A percentile compares a stretch with the other conserved stretches of the same genome.
phyloP scores from a whole-genome alignment of 768 basidiomycete species.

The Sarcomyxa edulis region DNA sequence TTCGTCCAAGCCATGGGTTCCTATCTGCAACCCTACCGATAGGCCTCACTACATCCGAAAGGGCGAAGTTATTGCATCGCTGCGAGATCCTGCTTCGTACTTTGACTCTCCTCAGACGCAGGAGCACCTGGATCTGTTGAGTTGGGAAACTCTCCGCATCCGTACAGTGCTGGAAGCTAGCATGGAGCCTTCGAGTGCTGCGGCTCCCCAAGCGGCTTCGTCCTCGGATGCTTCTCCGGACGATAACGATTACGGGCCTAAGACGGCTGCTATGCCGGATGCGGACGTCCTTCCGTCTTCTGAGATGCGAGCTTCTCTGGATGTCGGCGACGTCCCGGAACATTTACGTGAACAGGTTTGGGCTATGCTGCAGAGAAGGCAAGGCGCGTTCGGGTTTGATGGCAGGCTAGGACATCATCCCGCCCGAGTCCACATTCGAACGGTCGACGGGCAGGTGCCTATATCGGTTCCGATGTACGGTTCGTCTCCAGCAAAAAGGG shows the following conservation, averaged over 20 bases:
- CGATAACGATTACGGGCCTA: constrained; percentile 15
- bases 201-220: not conserved
- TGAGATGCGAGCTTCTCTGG: constrained; percentile 7
- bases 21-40: constrained; percentile 11
- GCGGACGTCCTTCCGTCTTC: constrained; percentile 6
- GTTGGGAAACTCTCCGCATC: constrained; percentile 3
- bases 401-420: constrained; percentile 16
- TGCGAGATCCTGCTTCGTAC: constrained; percentile 3
- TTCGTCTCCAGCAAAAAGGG: constrained; percentile 20
- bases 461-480: constrained; percentile 19
- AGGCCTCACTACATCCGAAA: constrained; percentile 8
- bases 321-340: constrained; percentile 14
- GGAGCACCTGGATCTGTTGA: not conserved
- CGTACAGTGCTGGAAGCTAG: constrained; percentile 1
- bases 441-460: too few species aligned
- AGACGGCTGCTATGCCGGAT: constrained; percentile 16
- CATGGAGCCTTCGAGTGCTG: constrained; percentile 2
- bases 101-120: constrained; percentile 7
- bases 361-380: constrained; percentile 25
- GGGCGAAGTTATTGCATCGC: constrained; percentile 9
- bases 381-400: too few species aligned
- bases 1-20: constrained; percentile 5
- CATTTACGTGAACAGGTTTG: constrained; percentile 16
- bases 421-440: constrained; percentile 14
- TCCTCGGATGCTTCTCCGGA: too few species aligned